Conservation (phyloP, 352 stramenopile genomes). For the Globisporangium cylindrosporum region DNA sequence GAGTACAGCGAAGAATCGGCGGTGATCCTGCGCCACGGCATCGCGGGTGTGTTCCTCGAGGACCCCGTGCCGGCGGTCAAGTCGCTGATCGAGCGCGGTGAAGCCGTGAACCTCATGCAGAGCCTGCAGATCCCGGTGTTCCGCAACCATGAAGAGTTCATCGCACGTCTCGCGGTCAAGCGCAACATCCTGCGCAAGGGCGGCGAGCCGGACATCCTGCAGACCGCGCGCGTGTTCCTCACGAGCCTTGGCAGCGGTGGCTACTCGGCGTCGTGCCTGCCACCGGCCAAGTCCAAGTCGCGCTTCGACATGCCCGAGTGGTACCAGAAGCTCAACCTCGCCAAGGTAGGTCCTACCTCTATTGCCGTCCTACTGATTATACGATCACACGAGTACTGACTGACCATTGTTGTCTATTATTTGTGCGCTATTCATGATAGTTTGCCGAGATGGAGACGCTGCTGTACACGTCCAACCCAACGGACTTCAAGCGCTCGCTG, state of each 20-base stretch:
- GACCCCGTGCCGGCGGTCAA: conserved; percentile 93
- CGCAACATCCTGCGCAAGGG: conserved; percentile 95
- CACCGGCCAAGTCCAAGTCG: conserved; percentile 79
- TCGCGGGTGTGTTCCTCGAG: conserved; percentile 92
- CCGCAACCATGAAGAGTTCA: conserved; percentile 91
- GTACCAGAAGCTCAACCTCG: conserved; percentile 53
- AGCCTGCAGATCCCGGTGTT: conserved; percentile 95
- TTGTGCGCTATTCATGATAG: conserved; percentile 22
- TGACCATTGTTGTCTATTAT: not conserved
- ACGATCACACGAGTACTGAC: not conserved
- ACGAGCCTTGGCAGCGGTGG: conserved; percentile 61
- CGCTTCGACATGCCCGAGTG: conserved; percentile 72
- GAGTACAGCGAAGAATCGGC: conserved; percentile 87
- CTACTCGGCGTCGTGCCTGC: conserved; percentile 57
- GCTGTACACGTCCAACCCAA: conserved; percentile 62
- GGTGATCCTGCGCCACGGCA: conserved; percentile 92
- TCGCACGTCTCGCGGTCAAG: conserved; percentile 93
- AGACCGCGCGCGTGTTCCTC: conserved; percentile 90
- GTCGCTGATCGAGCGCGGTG: conserved; percentile 88
- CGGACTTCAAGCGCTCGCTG: conserved; percentile 52
- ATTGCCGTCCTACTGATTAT: not conserved
- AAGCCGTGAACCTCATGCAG: conserved; percentile 94
- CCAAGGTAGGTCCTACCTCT: conserved; percentile 35
- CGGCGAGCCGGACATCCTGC: conserved; percentile 94
- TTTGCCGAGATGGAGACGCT: conserved; percentile 45